Evolutionary conservation across 208 protist genomes (phyloP).

Genomic region (Willaertia magna): DNA sequence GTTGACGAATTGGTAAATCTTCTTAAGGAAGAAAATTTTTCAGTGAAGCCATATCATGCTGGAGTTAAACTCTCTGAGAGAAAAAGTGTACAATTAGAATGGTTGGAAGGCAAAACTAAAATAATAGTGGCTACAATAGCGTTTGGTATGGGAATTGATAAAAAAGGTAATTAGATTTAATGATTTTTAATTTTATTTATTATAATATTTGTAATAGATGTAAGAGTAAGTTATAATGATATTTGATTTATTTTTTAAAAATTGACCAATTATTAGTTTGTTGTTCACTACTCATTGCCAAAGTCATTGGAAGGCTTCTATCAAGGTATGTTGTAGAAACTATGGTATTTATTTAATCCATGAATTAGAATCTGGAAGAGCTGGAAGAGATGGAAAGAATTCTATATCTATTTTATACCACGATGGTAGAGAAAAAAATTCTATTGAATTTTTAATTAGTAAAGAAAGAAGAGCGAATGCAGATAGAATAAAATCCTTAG

Average conservation of each 20-base stretch:
- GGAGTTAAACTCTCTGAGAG: neutral
- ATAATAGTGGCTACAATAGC: neutral
- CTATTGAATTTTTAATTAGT: neutral
- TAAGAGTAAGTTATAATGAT: too few relatives aligned
- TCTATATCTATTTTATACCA: neutral
- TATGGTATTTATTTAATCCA: too few relatives aligned
- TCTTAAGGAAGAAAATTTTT: neutral
- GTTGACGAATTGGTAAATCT: neutral
- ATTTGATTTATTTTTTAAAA: too few relatives aligned
- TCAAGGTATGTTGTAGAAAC: neutral
- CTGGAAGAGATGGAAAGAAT: conserved; percentile 52
- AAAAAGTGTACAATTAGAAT: neutral
- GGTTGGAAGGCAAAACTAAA: neutral
- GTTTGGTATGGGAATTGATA: conserved; percentile 22
- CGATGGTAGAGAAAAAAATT: neutral
- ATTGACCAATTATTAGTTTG: too few relatives aligned
- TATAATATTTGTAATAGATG: too few relatives aligned
- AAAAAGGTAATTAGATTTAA: conserved; percentile 3
- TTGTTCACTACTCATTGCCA: neutral
- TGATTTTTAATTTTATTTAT: too few relatives aligned
- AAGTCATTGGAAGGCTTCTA: conserved; percentile 8
- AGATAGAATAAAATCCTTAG: neutral
- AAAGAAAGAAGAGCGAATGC: neutral
- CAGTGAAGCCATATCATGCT: neutral
- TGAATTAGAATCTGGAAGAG: conserved; percentile 55